These are phyloP conservation scores for Rugiboletus extremiorientalis DNA, from an alignment of 1,284 basidiomycete genomes.

Conservation along the genomic window DNA sequence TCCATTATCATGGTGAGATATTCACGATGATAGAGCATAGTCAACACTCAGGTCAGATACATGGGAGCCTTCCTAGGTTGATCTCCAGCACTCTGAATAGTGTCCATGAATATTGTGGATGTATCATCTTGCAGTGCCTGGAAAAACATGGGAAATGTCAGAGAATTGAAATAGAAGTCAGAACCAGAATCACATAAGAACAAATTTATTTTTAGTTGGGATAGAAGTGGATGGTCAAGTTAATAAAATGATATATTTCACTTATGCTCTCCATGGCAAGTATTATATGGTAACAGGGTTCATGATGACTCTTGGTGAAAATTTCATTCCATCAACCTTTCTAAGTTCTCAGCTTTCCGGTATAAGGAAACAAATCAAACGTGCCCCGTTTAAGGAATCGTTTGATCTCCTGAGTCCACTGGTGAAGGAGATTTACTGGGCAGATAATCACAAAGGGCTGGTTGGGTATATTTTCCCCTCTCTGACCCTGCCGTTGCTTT, in stretches of 20 bases:
- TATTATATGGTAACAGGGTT: not conserved
- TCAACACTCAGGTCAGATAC: not conserved
- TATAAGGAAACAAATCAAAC: slow-evolving; percentile 1
- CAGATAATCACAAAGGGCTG: slow-evolving; percentile 3
- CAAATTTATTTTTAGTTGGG: no score
- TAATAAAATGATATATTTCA: no score
- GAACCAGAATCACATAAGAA: no score
- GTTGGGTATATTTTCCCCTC: not conserved
- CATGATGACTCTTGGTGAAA: not conserved
- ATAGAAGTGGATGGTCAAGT: no score
- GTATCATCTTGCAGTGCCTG: not conserved
- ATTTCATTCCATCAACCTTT: not conserved
- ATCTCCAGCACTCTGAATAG: not conserved
- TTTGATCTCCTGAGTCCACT: slow-evolving; percentile 4
- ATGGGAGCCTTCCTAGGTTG: not conserved
- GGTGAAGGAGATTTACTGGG: not conserved
- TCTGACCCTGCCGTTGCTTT: not conserved
- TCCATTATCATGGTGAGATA: not conserved
- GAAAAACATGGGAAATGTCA: not conserved
- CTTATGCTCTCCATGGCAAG: not conserved
- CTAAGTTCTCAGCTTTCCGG: not conserved
- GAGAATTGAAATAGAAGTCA: no score
- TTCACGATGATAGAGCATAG: not conserved
- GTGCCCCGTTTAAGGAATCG: not conserved
- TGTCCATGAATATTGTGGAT: not conserved